Base-by-base conservation (phyloP, 2,329 filamentous ascomycete genomes). In the Colletotrichum australisinense region DNA sequence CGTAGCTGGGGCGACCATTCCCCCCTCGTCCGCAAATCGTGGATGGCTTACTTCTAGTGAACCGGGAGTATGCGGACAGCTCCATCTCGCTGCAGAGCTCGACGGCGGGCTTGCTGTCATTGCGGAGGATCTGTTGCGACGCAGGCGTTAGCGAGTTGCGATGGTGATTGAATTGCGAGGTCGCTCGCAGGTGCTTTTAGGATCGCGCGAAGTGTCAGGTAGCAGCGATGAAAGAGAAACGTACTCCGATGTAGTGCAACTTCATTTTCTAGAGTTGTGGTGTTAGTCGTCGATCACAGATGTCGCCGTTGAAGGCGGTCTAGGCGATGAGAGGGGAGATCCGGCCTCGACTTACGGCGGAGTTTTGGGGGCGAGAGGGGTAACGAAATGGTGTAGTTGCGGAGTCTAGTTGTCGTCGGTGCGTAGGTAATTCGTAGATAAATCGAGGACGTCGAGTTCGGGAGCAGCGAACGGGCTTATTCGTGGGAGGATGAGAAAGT, bases 181-280 rank as follows among this genome's bases (percentile, higher is more conserved):
- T 32, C 35, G 46, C 26, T 14, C 5, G 26, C 11, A 16, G 22
- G 42, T 53, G 32, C 38, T 46, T 58, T 30, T 9, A 49, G 28
- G 35, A 38, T 19, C n/a, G 16, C 26, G 9, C 35, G 24, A 63
- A 9, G 4, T 5, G 22, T 2, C 12, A 46, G 30, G 22, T 4
- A 67, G 77, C 75, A 75, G 71, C 76, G 77, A 77, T 79, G 72
- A 72, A 77, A 77, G 79, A 77, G 75, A 63, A 73, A 75, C 92
- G 76, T 92, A 97, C 94, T 79, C 94, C 94, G 81, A 97, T 94
- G 85, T 97, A 97, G 84, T 93, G 89, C 83, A 97, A 86, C 91
- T 95, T 96, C 94, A 96, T 96, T 81, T 79, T 92, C 67, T 71
- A 49, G n/a, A 57, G 12, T 62, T 30, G 14, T 8, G 30, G 24